Percentiles rank a stretch among this genome's conserved stretches.
phyloP scores from a whole-genome alignment of 192 early-diverging fungal species.

The Coemansia sp. region DNA sequence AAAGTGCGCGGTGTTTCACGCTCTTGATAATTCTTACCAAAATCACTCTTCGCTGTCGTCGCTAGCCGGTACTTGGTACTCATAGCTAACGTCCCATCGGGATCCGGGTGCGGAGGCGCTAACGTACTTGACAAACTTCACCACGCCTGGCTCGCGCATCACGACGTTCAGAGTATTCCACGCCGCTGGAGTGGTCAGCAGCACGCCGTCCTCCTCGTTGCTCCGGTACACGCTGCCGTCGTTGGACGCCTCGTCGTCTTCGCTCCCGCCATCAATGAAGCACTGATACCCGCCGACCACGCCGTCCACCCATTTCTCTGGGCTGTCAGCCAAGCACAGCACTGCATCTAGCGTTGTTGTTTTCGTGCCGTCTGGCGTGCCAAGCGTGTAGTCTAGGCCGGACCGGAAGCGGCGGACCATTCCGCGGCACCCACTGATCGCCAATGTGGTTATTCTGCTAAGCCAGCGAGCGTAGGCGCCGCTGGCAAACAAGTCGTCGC shows the following conservation, averaged over 20 bases:
- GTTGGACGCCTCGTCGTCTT: conserved; percentile 65
- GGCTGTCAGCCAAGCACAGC: conserved; percentile 52
- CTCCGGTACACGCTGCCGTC: conserved; percentile 56
- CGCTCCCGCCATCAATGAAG: conserved; percentile 66
- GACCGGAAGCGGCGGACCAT: conserved; percentile 69
- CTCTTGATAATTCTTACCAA: no score
- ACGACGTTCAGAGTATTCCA: conserved; percentile 66
- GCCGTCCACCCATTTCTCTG: conserved; percentile 55
- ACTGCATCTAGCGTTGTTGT: conserved; percentile 61
- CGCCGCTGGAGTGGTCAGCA: conserved; percentile 64
- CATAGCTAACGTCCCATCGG: conserved; percentile 76
- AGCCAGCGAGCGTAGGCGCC: conserved; percentile 61
- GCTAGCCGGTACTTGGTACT: conserved; percentile 55
- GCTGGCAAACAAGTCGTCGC: conserved; percentile 50
- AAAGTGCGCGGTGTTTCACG: not conserved
- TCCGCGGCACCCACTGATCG: conserved; percentile 43
- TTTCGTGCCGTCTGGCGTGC: conserved; percentile 52
- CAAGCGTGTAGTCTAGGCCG: conserved; percentile 79
- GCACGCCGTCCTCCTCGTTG: conserved; percentile 60
- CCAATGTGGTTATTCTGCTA: conserved; percentile 52
- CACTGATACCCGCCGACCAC: conserved; percentile 73
- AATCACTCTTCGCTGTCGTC: conserved; percentile 10
- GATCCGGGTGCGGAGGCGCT: conserved; percentile 63
- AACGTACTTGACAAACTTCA: conserved; percentile 82
- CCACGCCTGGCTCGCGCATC: conserved; percentile 69